A percentile compares a stretch with the other conserved stretches of the same genome.
Conservation (phyloP, 208 protist genomes). For the Leishmania amazonensis region DNA sequence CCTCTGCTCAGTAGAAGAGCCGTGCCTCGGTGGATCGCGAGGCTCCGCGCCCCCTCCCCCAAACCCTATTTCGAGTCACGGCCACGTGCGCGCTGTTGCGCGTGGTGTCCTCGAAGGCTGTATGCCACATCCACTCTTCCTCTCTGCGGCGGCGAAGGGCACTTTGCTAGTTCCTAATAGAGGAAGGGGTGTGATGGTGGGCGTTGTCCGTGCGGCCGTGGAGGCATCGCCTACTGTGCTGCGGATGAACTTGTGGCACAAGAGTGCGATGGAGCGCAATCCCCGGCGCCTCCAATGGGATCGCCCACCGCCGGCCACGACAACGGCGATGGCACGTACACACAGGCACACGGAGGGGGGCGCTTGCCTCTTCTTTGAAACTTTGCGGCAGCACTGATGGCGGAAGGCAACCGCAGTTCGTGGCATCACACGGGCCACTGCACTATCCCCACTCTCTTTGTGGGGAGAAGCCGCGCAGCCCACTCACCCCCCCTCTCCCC, state of each 20-base stretch:
- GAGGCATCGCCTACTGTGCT: not conserved
- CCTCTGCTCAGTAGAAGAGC: not conserved
- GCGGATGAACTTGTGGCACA: not conserved
- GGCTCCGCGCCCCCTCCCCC: not conserved
- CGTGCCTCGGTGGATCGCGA: not conserved
- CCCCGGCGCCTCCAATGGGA: not conserved
- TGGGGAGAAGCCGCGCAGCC: not conserved
- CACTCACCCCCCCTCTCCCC: not conserved
- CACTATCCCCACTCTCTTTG: not conserved
- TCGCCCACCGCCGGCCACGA: not conserved
- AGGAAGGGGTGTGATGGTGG: not conserved
- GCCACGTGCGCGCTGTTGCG: not conserved
- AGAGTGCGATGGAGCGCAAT: not conserved
- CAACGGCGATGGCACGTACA: not conserved
- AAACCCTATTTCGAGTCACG: not conserved
- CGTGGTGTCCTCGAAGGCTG: not conserved
- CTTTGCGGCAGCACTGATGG: not conserved
- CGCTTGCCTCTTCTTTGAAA: not conserved
- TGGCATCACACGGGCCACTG: not conserved
- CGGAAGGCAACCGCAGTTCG: not conserved
- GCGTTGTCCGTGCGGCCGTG: not conserved
- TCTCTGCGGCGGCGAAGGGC: not conserved
- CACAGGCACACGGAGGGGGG: not conserved
- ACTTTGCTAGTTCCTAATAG: not conserved
- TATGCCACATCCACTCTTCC: not conserved